Conservation (phyloP, 1,284 basidiomycete species). For the Xanthoconium separans region DNA sequence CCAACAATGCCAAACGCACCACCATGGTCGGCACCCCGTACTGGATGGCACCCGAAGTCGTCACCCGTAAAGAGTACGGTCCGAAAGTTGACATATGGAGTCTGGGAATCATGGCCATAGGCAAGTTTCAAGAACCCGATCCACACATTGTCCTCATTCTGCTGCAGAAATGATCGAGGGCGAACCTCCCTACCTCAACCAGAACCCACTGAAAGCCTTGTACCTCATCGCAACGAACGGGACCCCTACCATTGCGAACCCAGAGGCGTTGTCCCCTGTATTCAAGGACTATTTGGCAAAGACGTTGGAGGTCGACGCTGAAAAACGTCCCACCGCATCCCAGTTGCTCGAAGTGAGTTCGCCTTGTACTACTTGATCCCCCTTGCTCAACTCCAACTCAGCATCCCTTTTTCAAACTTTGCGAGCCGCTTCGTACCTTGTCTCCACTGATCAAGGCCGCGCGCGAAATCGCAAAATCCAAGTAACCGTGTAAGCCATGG, state of each 20-base stretch:
- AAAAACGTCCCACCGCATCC: conserved; percentile 87
- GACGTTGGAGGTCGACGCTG: conserved; percentile 93
- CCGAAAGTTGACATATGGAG: conserved; percentile 99
- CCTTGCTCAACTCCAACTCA: conserved; percentile 27
- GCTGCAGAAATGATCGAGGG: conserved; percentile 95
- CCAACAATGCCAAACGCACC: conserved; percentile 87
- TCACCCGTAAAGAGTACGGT: conserved; percentile 97
- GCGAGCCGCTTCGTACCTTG: conserved; percentile 85
- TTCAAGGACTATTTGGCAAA: conserved; percentile 91
- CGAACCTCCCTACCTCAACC: conserved; percentile 96
- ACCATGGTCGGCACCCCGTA: conserved; percentile 99
- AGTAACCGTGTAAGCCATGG: conserved; percentile 31
- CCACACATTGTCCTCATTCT: conserved; percentile 5
- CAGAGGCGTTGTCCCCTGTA: conserved; percentile 82
- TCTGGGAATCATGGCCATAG: conserved; percentile 98
- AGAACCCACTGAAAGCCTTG: conserved; percentile 93
- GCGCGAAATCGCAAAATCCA: conserved; percentile 77
- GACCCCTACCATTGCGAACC: conserved; percentile 96
- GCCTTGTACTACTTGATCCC: neutral
- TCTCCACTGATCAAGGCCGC: conserved; percentile 94
- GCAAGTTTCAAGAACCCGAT: conserved; percentile 39
- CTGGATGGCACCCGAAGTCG: conserved; percentile 99
- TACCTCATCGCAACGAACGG: conserved; percentile 98
- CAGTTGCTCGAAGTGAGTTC: conserved; percentile 71
- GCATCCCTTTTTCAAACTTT: conserved; percentile 88